Percentiles rank a stretch among this genome's conserved stretches.
These are phyloP conservation scores for Xanthoconium purpureum DNA, from an alignment of 768 basidiomycete genomes.

Conservation along the genomic window DNA sequence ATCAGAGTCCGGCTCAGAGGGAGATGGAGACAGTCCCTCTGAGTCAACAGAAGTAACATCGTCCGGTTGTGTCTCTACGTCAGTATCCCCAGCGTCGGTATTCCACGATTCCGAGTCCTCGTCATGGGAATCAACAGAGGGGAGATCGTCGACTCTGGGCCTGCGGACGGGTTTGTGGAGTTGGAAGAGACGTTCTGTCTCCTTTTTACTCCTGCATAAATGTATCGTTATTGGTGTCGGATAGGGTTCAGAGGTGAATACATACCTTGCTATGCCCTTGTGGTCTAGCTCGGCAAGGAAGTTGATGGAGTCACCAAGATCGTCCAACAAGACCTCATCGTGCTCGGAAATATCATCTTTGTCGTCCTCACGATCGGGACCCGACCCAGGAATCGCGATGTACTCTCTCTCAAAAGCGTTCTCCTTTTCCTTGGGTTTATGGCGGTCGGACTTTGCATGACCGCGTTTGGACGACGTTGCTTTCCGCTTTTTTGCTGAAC, in stretches of 20 bases:
- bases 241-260: slow-evolving; percentile 18
- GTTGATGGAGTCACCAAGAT: slow-evolving; percentile 56
- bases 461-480: slow-evolving; percentile 26
- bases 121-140: slow-evolving; percentile 65
- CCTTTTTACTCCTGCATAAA: slow-evolving; percentile 73
- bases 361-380: slow-evolving; percentile 10
- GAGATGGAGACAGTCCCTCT: slow-evolving; percentile 4
- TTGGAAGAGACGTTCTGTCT: slow-evolving; percentile 67
- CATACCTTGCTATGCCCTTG: slow-evolving; percentile 75
- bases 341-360: slow-evolving; percentile 60
- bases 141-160: slow-evolving; percentile 54
- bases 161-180: slow-evolving; percentile 55
- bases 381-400: slow-evolving; percentile 55
- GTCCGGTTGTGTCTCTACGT: slow-evolving; percentile 21
- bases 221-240: slow-evolving; percentile 2
- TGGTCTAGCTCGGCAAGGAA: slow-evolving; percentile 75
- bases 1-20: slow-evolving; percentile 42
- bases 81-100: slow-evolving; percentile 40
- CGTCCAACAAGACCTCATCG: slow-evolving; percentile 62
- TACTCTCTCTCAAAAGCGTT: slow-evolving; percentile 55
- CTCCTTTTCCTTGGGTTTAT: slow-evolving; percentile 50
- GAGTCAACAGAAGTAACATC: slow-evolving; percentile 7
- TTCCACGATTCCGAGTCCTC: slow-evolving; percentile 54
- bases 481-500: slow-evolving; percentile 62
- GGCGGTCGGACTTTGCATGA: slow-evolving; percentile 25